A percentile compares a stretch with the other conserved stretches of the same genome.
Conservation (phyloP, 1,284 basidiomycete genomes). For the Singerocomus inundabilis region DNA sequence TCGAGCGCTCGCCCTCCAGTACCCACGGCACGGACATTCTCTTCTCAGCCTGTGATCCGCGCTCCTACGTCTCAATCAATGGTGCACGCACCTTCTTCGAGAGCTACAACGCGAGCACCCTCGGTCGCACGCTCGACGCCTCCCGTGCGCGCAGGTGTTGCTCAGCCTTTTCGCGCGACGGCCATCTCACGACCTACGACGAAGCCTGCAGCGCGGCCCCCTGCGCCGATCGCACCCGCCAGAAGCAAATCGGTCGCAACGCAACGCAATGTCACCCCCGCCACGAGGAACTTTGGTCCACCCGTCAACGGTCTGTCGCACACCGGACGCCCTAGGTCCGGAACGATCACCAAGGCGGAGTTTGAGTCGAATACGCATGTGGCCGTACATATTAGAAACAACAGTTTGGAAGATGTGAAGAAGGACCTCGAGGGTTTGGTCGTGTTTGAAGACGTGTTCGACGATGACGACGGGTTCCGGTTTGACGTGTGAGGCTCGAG, state of each 20-base stretch:
- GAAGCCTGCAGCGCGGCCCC: slow-evolving; percentile 10
- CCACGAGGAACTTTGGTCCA: neutral
- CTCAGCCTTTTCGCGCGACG: slow-evolving; percentile 10
- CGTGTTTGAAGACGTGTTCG: slow-evolving; percentile 31
- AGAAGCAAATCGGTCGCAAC: slow-evolving; percentile 8
- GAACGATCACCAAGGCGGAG: slow-evolving; percentile 29
- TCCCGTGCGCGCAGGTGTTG: slow-evolving; percentile 1
- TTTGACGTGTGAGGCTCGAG: slow-evolving; percentile 23
- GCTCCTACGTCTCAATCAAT: slow-evolving; percentile 28
- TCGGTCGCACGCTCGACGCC: slow-evolving; percentile 22
- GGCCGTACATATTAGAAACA: slow-evolving; percentile 17
- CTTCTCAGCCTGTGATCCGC: slow-evolving; percentile 25
- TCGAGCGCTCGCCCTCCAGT: slow-evolving; percentile 9
- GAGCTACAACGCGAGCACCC: slow-evolving; percentile 19
- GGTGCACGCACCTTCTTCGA: slow-evolving; percentile 13
- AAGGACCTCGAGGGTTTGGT: slow-evolving; percentile 33
- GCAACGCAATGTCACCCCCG: neutral
- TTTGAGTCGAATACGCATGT: slow-evolving; percentile 28
- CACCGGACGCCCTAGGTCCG: slow-evolving; percentile 20
- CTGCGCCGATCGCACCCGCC: neutral
- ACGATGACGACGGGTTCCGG: slow-evolving; percentile 28
- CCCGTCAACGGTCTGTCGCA: neutral
- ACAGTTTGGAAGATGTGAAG: slow-evolving; percentile 31
- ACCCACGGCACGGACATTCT: slow-evolving; percentile 2
- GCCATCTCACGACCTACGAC: slow-evolving; percentile 9